Conservation (phyloP, 805 yeast species). For the Kodamaea neixiangensis region DNA sequence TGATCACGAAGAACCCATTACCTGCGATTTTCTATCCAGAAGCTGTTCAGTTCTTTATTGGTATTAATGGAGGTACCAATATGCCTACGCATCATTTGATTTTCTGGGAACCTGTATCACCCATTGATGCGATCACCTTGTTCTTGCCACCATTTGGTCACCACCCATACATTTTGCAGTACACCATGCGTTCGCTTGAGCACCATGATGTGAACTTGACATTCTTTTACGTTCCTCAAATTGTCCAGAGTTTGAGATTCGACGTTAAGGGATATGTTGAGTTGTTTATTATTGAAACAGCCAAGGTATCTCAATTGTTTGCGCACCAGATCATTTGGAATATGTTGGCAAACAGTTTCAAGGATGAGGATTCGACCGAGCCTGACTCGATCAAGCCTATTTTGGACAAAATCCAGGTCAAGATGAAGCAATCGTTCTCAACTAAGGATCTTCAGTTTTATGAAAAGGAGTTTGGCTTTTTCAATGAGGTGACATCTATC, state of each 20-base stretch:
- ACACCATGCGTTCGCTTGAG: conserved; percentile 86
- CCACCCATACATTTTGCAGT: conserved; percentile 74
- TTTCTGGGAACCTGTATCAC: conserved; percentile 76
- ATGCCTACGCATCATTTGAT: conserved; percentile 47
- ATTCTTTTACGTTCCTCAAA: conserved; percentile 97
- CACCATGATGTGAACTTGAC: conserved; percentile 83
- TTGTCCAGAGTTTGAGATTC: conserved; percentile 87
- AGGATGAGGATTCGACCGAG: conserved; percentile 80
- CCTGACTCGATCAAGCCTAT: conserved; percentile 85
- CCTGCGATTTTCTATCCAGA: conserved; percentile 56
- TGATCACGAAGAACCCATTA: conserved; percentile 59
- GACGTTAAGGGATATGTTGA: conserved; percentile 85
- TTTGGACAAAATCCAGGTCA: conserved; percentile 68
- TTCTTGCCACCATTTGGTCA: conserved; percentile 73
- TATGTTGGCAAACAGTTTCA: conserved; percentile 88
- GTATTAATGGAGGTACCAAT: conserved; percentile 37
- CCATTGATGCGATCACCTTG: conserved; percentile 80
- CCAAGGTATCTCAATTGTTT: conserved; percentile 84
- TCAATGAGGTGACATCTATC: conserved; percentile 86
- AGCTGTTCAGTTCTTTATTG: conserved; percentile 57
- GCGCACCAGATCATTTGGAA: conserved; percentile 99
- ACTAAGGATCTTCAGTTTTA: conserved; percentile 66
- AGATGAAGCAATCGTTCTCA: conserved; percentile 64
- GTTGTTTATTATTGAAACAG: conserved; percentile 87
- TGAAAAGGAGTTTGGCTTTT: conserved; percentile 82